Percentiles rank a stretch among this genome's conserved stretches.
These are phyloP conservation scores for Septoria linicola DNA, from an alignment of 2,329 filamentous ascomycete species.

Conservation along the genomic window DNA sequence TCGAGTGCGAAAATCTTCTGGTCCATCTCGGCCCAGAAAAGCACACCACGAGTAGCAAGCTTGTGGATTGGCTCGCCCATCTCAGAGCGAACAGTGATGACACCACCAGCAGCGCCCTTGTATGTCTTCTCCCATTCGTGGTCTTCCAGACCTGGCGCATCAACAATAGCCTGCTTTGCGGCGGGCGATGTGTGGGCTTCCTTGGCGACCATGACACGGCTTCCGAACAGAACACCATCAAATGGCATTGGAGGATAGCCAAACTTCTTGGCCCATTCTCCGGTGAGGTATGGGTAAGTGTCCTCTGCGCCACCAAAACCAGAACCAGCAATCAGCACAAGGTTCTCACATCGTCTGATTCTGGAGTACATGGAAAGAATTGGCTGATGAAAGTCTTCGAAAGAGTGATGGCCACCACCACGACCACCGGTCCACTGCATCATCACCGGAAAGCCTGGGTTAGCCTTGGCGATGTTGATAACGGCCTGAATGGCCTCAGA, in stretches of 20 bases:
- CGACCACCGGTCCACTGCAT: conserved; percentile 94
- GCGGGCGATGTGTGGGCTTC: conserved; percentile 84
- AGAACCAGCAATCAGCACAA: conserved; percentile 85
- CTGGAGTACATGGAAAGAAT: conserved; percentile 88
- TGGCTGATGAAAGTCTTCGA: conserved; percentile 91
- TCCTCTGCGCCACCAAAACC: conserved; percentile 88
- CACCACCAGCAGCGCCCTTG: conserved; percentile 83
- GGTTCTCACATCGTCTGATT: conserved; percentile 80
- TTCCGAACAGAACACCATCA: conserved; percentile 86
- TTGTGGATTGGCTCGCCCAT: conserved; percentile 99
- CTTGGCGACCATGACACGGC: conserved; percentile 92
- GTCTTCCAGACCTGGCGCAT: conserved; percentile 79
- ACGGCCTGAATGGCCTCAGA: conserved; percentile 83
- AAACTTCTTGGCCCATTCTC: conserved; percentile 81
- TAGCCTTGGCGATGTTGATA: conserved; percentile 91
- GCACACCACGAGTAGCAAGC: conserved; percentile 90
- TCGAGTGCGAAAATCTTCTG: conserved; percentile 95
- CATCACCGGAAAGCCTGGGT: conserved; percentile 87
- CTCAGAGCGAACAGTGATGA: conserved; percentile 95
- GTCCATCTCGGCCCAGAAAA: conserved; percentile 99
- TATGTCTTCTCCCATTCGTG: conserved; percentile 89
- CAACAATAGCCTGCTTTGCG: conserved; percentile 86
- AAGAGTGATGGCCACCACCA: conserved; percentile 91
- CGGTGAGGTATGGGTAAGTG: conserved; percentile 88
- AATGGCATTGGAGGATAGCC: conserved; percentile 93